Evolutionary conservation across 1,284 basidiomycete genomes (phyloP).

Genomic region (Rhodofomes roseus): DNA sequence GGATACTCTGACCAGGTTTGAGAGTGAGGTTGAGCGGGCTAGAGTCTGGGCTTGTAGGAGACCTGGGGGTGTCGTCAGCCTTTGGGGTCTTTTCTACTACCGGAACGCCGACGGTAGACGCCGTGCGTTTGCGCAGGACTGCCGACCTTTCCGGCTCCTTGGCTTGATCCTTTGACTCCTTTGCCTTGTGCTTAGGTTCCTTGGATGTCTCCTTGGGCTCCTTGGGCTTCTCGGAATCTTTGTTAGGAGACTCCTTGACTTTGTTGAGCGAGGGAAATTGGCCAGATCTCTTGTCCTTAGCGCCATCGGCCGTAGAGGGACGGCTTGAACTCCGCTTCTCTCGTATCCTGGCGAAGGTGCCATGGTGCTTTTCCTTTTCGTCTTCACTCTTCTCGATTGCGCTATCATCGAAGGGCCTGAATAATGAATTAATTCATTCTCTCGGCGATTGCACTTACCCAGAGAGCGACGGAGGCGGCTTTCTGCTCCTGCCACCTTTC

Average conservation of each 20-base stretch:
- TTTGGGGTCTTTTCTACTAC: not conserved
- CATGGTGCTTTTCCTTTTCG: slow-evolving; percentile 26
- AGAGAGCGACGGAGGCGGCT: slow-evolving; percentile 74
- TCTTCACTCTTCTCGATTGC: slow-evolving; percentile 22
- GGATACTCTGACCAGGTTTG: slow-evolving; percentile 66
- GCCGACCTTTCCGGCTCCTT: slow-evolving; percentile 21
- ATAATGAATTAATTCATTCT: not conserved
- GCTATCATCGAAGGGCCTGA: slow-evolving; percentile 9
- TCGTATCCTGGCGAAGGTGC: slow-evolving; percentile 45
- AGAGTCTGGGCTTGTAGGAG: not conserved
- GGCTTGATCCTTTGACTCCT: slow-evolving; percentile 20
- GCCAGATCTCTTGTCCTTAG: slow-evolving; percentile 17
- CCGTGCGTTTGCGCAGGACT: slow-evolving; percentile 49
- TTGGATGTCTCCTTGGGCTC: slow-evolving; percentile 6
- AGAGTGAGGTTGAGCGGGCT: slow-evolving; percentile 36
- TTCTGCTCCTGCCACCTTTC: slow-evolving; percentile 65
- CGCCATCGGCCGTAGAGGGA: slow-evolving; percentile 35
- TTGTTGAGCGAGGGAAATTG: slow-evolving; percentile 9
- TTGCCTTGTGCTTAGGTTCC: slow-evolving; percentile 3
- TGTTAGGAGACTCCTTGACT: slow-evolving; percentile 4
- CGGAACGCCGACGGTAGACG: slow-evolving; percentile 32
- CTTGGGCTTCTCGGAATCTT: slow-evolving; percentile 8
- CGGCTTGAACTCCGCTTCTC: slow-evolving; percentile 34
- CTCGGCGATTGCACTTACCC: slow-evolving; percentile 36
- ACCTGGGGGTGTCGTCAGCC: slow-evolving; percentile 9